Conservation (phyloP, 805 yeast species). For the Candida michaelii region DNA sequence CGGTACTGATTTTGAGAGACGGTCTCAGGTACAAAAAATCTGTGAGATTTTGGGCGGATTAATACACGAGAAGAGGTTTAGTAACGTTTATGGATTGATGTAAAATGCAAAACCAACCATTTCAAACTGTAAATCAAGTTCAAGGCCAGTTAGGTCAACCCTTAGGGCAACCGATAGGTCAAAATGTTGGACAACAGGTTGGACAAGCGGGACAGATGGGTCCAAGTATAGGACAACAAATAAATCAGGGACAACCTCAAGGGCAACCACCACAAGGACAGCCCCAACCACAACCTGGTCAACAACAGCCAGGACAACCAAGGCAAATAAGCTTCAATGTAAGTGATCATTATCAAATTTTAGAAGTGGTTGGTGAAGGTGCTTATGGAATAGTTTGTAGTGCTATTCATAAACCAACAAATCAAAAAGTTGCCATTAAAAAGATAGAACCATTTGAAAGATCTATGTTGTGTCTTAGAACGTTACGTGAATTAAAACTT, state of each 20-base stretch:
- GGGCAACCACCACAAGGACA: slow-evolving; percentile 3
- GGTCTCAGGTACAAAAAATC: slow-evolving; percentile 2
- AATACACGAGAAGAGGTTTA: slow-evolving; percentile 1
- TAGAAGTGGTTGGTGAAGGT: slow-evolving; percentile 89
- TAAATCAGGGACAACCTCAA: slow-evolving; percentile 1
- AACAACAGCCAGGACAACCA: slow-evolving; percentile 7
- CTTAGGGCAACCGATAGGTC: background rate
- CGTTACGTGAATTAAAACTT: slow-evolving; percentile 84
- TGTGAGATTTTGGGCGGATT: slow-evolving; percentile 2
- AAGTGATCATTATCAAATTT: slow-evolving; percentile 80
- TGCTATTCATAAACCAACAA: slow-evolving; percentile 82
- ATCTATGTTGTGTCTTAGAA: slow-evolving; percentile 83
- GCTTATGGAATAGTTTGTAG: slow-evolving; percentile 95
- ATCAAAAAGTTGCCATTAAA: slow-evolving; percentile 90
- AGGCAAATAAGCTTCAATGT: slow-evolving; percentile 68
- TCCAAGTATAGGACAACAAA: background rate
- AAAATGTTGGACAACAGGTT: background rate
- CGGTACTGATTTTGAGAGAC: background rate
- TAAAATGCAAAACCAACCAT: slow-evolving; percentile 1
- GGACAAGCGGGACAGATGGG: background rate
- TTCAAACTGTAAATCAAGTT: background rate
- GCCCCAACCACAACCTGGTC: slow-evolving; percentile 1
- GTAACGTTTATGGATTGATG: background rate
- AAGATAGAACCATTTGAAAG: slow-evolving; percentile 91
- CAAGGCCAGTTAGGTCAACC: background rate